These are phyloP conservation scores for Solanum paucissectum DNA, from an alignment of 257 asterid species.

Conservation along the genomic window DNA sequence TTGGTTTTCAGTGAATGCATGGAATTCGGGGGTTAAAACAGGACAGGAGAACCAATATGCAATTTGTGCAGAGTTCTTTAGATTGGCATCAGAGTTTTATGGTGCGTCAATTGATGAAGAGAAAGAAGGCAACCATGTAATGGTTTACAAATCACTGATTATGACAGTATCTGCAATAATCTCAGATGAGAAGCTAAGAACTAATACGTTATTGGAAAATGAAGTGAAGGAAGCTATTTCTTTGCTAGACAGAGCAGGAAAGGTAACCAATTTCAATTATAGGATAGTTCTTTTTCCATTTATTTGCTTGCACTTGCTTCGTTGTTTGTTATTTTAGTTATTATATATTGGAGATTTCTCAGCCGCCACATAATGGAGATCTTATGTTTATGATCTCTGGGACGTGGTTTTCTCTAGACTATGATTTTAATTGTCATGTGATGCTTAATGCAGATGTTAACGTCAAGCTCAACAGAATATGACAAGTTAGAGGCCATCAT, in stretches of 20 bases:
- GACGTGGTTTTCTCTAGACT: background rate
- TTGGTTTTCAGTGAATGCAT: conserved; percentile 80
- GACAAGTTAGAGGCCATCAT: conserved; percentile 23
- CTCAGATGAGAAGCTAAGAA: conserved; percentile 59
- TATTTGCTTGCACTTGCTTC: background rate
- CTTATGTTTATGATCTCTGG: background rate
- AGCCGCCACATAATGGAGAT: background rate
- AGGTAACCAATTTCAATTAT: conserved; percentile 36
- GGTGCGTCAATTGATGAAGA: conserved; percentile 38
- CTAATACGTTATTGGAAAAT: conserved; percentile 40
- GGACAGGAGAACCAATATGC: conserved; percentile 57
- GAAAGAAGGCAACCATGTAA: conserved; percentile 30
- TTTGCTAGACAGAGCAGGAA: conserved; percentile 67
- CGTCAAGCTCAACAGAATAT: conserved; percentile 25
- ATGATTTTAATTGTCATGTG: background rate
- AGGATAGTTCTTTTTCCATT: background rate
- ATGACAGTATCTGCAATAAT: conserved; percentile 60
- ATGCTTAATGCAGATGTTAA: conserved; percentile 48
- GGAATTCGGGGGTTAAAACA: conserved; percentile 73
- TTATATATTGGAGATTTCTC: background rate
- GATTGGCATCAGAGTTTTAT: conserved; percentile 71
- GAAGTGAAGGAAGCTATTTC: conserved; percentile 65
- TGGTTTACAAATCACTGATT: conserved; percentile 70
- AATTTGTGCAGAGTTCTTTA: conserved; percentile 63
- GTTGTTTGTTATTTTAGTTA: background rate